Evolutionary conservation across 2,329 filamentous ascomycete genomes (phyloP).

Genomic region (Fusarium tjaetaba): DNA sequence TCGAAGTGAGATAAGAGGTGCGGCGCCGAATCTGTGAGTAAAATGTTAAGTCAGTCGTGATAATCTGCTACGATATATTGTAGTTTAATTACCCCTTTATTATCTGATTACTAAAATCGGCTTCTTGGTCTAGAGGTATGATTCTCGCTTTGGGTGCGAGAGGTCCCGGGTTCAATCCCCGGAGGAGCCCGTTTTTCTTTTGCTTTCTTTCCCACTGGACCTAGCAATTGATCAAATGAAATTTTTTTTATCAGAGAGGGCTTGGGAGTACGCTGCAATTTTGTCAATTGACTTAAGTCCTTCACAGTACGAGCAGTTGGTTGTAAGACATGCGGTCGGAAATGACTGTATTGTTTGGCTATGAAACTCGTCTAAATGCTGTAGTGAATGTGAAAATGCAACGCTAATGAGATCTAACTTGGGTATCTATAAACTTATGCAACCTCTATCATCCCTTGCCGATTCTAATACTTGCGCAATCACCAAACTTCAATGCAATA

Average conservation of each 20-base stretch:
- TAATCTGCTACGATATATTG: too few relatives aligned
- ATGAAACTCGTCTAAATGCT: not conserved
- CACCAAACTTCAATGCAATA: fast-evolving
- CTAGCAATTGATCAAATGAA: fast-evolving
- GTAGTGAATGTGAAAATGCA: not conserved
- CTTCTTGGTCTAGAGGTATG: constrained; percentile 37
- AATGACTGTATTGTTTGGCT: fast-evolving
- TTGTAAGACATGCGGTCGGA: fast-evolving
- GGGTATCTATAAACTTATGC: not conserved
- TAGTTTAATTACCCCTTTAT: fast-evolving
- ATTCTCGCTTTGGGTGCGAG: constrained; percentile 48
- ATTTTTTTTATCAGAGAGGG: not conserved
- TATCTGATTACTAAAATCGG: not conserved
- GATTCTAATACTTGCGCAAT: not conserved
- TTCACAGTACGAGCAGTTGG: fast-evolving
- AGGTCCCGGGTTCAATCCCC: constrained; percentile 59
- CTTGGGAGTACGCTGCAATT: not conserved
- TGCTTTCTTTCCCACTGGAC: fast-evolving
- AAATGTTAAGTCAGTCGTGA: too few relatives aligned
- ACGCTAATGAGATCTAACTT: not conserved
- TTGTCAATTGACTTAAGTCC: fast-evolving
- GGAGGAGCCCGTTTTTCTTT: constrained; percentile 39
- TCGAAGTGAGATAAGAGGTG: too few relatives aligned
- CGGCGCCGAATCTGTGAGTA: too few relatives aligned
- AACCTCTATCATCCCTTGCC: not conserved